Percentiles rank a stretch among this genome's conserved stretches.
phyloP scores from a whole-genome alignment of 352 stramenopile species.

The Phytophthora brassicae region DNA sequence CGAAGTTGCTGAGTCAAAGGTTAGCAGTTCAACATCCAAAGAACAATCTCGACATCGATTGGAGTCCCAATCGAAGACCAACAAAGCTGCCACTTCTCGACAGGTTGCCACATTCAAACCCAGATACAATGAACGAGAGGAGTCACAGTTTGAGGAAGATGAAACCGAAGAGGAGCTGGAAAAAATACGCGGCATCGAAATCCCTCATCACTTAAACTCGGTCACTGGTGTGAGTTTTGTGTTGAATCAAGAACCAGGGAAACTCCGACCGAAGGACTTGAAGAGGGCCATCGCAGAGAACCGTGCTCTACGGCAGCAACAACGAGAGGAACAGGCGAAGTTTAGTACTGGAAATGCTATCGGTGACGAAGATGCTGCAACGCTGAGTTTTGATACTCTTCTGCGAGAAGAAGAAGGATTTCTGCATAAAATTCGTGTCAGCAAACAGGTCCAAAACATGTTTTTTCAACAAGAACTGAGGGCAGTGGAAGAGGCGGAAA shows the following conservation, averaged over 20 bases:
- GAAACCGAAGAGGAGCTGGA: constrained; percentile 26
- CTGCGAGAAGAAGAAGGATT: constrained; percentile 50
- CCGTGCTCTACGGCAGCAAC: constrained; percentile 56
- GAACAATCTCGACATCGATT: constrained; percentile 4
- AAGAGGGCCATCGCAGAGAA: constrained; percentile 87
- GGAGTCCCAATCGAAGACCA: constrained; percentile 7
- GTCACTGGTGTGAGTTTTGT: constrained; percentile 80
- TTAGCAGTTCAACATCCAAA: constrained; percentile 2
- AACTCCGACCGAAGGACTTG: constrained; percentile 89
- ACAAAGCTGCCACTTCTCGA: constrained; percentile 2
- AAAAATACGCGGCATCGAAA: constrained; percentile 61
- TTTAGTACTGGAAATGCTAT: constrained; percentile 17
- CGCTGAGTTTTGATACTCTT: constrained; percentile 56
- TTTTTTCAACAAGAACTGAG: constrained; percentile 82
- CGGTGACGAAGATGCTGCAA: constrained; percentile 14
- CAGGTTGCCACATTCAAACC: constrained; percentile 1
- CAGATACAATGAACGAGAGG: constrained; percentile 5
- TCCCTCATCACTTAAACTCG: constrained; percentile 61
- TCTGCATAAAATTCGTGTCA: constrained; percentile 41
- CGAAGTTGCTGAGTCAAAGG: constrained; percentile 2
- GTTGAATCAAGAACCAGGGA: constrained; percentile 86
- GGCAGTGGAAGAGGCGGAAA: constrained; percentile 73
- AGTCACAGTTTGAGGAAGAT: constrained; percentile 11
- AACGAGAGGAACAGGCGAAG: constrained; percentile 68
- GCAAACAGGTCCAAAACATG: constrained; percentile 66